Conservation (phyloP, 768 basidiomycete species). For the Lenzites betulinus region DNA sequence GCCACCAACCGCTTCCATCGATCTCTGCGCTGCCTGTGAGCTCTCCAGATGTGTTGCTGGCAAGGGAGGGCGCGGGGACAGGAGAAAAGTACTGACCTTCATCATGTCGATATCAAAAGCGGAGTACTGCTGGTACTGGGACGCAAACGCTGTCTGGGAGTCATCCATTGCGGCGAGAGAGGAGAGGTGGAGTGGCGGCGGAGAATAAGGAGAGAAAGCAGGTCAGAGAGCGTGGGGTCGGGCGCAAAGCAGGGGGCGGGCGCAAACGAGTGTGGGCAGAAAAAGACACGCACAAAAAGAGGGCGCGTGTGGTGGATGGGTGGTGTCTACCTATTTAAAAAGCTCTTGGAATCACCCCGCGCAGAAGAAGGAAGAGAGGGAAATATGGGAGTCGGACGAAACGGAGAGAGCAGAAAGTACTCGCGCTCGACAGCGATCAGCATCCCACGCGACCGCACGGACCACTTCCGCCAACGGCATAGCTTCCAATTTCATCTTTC, state of each 20-base stretch:
- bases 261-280: conserved; percentile 34
- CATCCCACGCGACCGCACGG: conserved; percentile 29
- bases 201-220: conserved; percentile 48
- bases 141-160: conserved; percentile 67
- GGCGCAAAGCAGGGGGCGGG: conserved; percentile 19
- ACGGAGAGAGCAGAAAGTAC: conserved; percentile 12
- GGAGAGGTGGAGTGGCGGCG: conserved; percentile 37
- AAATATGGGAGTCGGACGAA: conserved; percentile 8
- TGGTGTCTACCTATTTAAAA: conserved; percentile 24
- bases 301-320: conserved; percentile 23
- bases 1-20: conserved; percentile 81
- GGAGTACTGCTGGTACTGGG: conserved; percentile 65
- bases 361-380: conserved; percentile 20
- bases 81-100: conserved; percentile 57
- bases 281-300: conserved; percentile 30
- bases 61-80: not conserved
- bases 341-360: conserved; percentile 24
- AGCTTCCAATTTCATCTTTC: no score
- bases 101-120: conserved; percentile 89
- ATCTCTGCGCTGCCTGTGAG: conserved; percentile 54
- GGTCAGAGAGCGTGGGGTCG: conserved; percentile 54
- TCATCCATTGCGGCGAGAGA: conserved; percentile 60
- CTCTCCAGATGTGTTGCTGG: not conserved
- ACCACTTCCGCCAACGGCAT: conserved; percentile 20
- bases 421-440: conserved; percentile 9